Evolutionary conservation across 495 filamentous ascomycete genomes (phyloP), one percentile per base, ranked within the genome.

Genomic region (Lasiosphaeria ovina): DNA sequence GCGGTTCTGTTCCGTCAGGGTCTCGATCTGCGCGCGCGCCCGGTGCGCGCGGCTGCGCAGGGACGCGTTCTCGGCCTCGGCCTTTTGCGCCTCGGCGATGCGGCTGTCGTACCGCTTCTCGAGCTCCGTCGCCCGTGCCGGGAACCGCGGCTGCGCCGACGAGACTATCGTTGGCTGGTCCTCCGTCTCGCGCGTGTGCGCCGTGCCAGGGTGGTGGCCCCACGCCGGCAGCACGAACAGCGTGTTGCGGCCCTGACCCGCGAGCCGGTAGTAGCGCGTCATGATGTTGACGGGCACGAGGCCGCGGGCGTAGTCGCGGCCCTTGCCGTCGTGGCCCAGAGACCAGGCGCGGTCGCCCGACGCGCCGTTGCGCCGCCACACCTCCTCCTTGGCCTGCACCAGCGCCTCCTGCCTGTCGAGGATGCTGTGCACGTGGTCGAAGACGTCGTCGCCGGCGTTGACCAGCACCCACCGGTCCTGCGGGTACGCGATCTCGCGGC

Each of bases 391-490:
- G 6, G 62, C 53, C 42, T 72, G 67, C 11, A 65, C 54, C 3
- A 59, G 49, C 6, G 66, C 65, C 52, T 84, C 81, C 44, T 72
- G 72, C 61, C 69, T 66, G 57, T 79, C 76, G n/a, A 84, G 74
- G 58, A 79, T 55, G 33, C 52, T 51, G 60, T 80, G 76, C 42
- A 84, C 59, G 47, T 70, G 71, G 10, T 55, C 56, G 38, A 74
- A 78, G 2, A 82, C 68, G 58, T 81, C 80, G 44, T 79, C 77
- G 8, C 79, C 79, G 0, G 76, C 69, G 60, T 83, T 83, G 40
- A 70, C 79, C 5, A 84, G 67, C n/a, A 84, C 67, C 66, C 72
- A 84, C 33, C 74, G 68, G 62, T 82, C 80, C 67, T 84, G 81
- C 3, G 78, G 78, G 57, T 72, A 79, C 6, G 74, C 73, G 34